A percentile compares a stretch with the other conserved stretches of the same genome.
These are phyloP conservation scores for Hypsizygus ulmarius DNA, from an alignment of 1,284 basidiomycete species.

Conservation along the genomic window DNA sequence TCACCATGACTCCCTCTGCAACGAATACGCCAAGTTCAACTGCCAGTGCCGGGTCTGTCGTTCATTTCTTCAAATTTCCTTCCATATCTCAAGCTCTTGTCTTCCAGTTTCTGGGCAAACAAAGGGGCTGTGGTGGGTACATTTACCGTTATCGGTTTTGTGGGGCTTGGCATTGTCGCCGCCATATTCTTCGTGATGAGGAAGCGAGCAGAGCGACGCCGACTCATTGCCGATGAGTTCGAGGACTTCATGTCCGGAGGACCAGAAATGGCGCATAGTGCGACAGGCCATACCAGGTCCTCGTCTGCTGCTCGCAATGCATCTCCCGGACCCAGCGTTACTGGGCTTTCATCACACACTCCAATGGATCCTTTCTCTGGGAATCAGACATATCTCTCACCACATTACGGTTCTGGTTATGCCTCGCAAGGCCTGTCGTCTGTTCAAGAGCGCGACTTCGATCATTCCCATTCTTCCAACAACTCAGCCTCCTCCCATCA, in stretches of 20 bases:
- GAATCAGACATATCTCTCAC: constrained; percentile 4
- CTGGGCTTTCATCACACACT: constrained; percentile 16
- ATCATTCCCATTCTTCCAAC: neutral
- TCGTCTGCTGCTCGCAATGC: constrained; percentile 4
- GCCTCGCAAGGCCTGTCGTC: constrained; percentile 9
- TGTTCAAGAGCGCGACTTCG: constrained; percentile 13
- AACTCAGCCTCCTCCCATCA: neutral
- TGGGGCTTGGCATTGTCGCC: constrained; percentile 24
- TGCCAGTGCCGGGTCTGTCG: constrained; percentile 12
- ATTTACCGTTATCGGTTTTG: constrained; percentile 39
- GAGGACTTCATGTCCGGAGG: constrained; percentile 25
- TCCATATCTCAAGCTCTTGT: neutral
- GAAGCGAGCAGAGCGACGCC: constrained; percentile 21
- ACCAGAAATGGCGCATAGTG: constrained; percentile 16
- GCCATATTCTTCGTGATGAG: constrained; percentile 25
- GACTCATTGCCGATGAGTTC: constrained; percentile 24
- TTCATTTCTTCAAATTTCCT: constrained; percentile 7
- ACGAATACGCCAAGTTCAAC: neutral
- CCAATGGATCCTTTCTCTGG: constrained; percentile 27
- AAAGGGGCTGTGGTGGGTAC: constrained; percentile 47
- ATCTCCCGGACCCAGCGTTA: constrained; percentile 27
- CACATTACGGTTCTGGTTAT: constrained; percentile 5
- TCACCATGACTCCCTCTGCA: too few species aligned
- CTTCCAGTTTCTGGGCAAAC: constrained; percentile 44
- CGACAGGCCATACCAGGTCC: constrained; percentile 11